Conservation (phyloP, 2,329 filamentous ascomycete genomes). For the Microdochium nivale region DNA sequence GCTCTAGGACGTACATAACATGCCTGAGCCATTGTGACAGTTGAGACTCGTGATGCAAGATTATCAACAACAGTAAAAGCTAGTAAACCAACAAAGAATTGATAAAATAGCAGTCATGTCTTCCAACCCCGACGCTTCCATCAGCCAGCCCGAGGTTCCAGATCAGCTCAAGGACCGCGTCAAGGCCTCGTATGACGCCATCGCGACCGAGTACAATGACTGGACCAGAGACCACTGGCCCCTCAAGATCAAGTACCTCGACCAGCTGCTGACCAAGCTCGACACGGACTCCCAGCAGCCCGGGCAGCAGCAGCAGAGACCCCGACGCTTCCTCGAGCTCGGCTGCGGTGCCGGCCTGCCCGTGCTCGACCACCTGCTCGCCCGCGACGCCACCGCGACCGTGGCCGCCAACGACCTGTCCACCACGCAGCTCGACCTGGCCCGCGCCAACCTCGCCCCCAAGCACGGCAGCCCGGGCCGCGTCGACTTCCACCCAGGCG, state of each 20-base stretch:
- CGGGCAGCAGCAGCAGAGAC: neutral
- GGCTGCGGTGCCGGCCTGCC: conserved; percentile 32
- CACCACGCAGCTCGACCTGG: conserved; percentile 24
- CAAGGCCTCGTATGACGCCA: conserved; percentile 28
- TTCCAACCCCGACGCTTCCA: neutral
- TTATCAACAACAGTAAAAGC: too few relatives aligned
- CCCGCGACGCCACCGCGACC: conserved; percentile 7
- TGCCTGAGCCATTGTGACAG: too few relatives aligned
- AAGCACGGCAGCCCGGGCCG: conserved; percentile 8
- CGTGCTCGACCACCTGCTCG: conserved; percentile 23
- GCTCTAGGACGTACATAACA: too few relatives aligned
- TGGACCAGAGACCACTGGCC: conserved; percentile 25
- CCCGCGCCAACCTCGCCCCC: conserved; percentile 13
- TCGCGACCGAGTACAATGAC: conserved; percentile 28
- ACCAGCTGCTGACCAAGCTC: conserved; percentile 17
- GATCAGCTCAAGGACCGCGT: conserved; percentile 27
- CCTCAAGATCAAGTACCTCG: conserved; percentile 24
- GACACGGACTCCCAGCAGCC: neutral
- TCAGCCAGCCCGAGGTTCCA: conserved; percentile 7
- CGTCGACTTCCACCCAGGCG: conserved; percentile 13
- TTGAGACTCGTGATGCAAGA: too few relatives aligned
- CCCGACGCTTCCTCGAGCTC: conserved; percentile 26
- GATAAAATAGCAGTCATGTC: neutral
- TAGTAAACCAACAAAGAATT: too few relatives aligned
- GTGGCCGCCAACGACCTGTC: conserved; percentile 34